A percentile compares a stretch with the other conserved stretches of the same genome.
Evolutionary conservation across 2,329 filamentous ascomycete species (phyloP).

Genomic region (Thermoascus crustaceus): DNA sequence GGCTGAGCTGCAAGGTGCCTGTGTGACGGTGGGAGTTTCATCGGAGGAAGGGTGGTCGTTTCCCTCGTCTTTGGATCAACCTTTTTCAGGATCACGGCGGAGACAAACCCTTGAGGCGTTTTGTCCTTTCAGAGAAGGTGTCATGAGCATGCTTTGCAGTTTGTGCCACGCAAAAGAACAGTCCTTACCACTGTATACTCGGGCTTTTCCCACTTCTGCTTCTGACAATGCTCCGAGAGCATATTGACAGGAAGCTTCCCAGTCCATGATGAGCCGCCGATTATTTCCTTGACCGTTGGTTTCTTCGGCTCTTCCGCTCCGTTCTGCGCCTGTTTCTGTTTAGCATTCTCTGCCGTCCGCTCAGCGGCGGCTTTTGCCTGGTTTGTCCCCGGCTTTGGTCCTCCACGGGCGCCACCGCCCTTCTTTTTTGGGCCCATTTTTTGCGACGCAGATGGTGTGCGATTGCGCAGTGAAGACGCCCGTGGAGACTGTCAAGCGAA

Average conservation of each 20-base stretch:
- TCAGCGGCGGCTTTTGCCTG: conserved; percentile 33
- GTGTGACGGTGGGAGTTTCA: conserved; percentile 69
- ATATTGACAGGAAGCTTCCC: conserved; percentile 93
- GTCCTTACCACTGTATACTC: conserved; percentile 70
- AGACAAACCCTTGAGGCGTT: conserved; percentile 65
- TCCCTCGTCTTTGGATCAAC: conserved; percentile 77
- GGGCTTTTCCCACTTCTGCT: conserved; percentile 88
- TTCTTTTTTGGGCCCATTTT: conserved; percentile 38
- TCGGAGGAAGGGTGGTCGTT: conserved; percentile 64
- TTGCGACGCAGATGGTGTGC: conserved; percentile 7
- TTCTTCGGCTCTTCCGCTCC: conserved; percentile 46
- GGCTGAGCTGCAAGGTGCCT: conserved; percentile 67
- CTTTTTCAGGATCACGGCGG: conserved; percentile 67
- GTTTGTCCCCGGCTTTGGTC: conserved; percentile 33
- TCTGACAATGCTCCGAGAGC: conserved; percentile 88
- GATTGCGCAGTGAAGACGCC: conserved; percentile 11
- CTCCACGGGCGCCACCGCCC: conserved; percentile 28
- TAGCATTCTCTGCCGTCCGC: conserved; percentile 22
- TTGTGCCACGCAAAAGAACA: background rate
- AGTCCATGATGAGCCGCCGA: conserved; percentile 93
- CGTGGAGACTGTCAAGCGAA: no score
- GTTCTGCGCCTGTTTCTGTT: conserved; percentile 26
- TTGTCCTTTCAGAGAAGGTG: conserved; percentile 45
- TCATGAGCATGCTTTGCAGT: conserved; percentile 1
- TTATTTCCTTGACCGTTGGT: conserved; percentile 62